Conservation (phyloP, 108 stramenopile species). For the Fistulifera pelliculosa region DNA sequence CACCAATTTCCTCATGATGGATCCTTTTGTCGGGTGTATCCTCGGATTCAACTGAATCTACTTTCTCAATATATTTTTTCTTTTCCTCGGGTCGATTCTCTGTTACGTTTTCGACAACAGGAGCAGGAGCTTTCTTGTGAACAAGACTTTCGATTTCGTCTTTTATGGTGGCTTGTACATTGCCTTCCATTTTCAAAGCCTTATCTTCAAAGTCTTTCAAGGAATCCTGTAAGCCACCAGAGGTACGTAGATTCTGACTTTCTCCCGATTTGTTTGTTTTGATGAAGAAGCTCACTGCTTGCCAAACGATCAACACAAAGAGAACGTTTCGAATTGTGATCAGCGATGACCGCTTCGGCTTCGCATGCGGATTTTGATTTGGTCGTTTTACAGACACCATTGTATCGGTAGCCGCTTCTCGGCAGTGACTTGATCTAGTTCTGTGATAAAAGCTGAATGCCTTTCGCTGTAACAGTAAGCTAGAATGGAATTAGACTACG, state of each 20-base stretch:
- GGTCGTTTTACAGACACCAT: slow-evolving; percentile 2
- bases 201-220: neutral
- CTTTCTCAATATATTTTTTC: neutral
- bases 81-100: neutral
- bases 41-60: neutral
- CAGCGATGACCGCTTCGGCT: neutral
- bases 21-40: neutral
- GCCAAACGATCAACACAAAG: slow-evolving; percentile 1
- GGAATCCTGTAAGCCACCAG: too few species aligned
- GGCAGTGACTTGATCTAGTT: too few species aligned
- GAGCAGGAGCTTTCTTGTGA: neutral
- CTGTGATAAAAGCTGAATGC: too few species aligned
- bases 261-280: neutral
- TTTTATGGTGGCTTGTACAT: neutral
- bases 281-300: neutral
- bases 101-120: neutral
- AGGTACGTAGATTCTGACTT: neutral
- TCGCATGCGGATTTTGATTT: neutral
- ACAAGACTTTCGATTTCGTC: neutral
- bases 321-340: neutral
- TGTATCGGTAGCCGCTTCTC: neutral
- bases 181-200: neutral
- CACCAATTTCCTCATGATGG: slow-evolving; percentile 1
- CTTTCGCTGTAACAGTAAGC: too few species aligned
- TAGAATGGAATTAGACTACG: too few species aligned